Evolutionary conservation across 805 yeast genomes (phyloP), one percentile per base, ranked within the genome.

Genomic region (Maudiozyma bulderi): DNA sequence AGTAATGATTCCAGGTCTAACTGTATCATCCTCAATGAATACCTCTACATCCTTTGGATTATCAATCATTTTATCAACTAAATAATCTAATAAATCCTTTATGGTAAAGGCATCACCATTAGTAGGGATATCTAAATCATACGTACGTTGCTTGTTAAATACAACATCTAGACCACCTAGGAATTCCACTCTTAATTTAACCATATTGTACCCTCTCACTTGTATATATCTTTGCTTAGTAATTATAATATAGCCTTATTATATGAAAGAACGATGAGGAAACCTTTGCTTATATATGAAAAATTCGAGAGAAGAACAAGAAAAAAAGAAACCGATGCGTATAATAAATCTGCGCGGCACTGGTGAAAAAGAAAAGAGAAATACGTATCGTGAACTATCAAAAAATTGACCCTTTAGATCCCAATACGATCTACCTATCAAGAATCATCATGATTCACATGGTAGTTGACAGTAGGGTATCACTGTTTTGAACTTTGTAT

Each of bases 1-100:
- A 8, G 93, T 96, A 52, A 91, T 71, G 44, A 91, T 87, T 2
- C 99, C 99, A 0, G 98, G 96, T 46, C 98, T 79, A 11, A 88
- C 81, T 1, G 82, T 77, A 9, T 73, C 95, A 56, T 86, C 90
- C 57, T 86, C 93, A 6, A 90, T 73, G 59, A 91, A 89, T 10
- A 89, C 84, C 3, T 80, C 83, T 31, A 75, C 69, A 59, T 84
- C 89, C 51, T 77, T 78, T 34, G 78, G 72, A 52, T 84, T 80
- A 30, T 72, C 71, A 33, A 85, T 75, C 64, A 85, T 72, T 11
- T 73, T 73, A 7, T 69, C 67, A 6, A 77, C 72, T 39, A 89
- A 76, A 46, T 73, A 70, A 10, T 71, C 67, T 14, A 88, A 72
- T 48, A 88, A 70, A 57, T 82, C 82, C 47, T 71, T 62, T 3